Conservation (phyloP, 2,329 filamentous ascomycete species). For the Paecilomyces niveus region DNA sequence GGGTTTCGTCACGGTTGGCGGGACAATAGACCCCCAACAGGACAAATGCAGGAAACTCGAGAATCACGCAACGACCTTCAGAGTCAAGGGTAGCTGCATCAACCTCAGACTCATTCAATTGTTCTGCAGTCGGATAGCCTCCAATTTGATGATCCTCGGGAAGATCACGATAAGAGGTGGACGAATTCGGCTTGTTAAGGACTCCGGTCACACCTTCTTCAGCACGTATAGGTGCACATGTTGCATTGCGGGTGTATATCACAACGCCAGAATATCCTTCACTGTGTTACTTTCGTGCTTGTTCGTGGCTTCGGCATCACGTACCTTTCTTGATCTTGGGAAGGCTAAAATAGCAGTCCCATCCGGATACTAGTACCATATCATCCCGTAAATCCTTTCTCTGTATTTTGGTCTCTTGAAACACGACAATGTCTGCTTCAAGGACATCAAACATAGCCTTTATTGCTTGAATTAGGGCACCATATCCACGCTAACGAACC, state of each 20-base stretch:
- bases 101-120: constrained; percentile 54
- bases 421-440: constrained; percentile 84
- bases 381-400: constrained; percentile 86
- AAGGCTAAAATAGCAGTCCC: constrained; percentile 94
- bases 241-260: constrained; percentile 84
- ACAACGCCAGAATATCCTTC: constrained; percentile 91
- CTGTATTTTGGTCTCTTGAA: constrained; percentile 96
- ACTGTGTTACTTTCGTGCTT: constrained; percentile 6
- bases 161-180: constrained; percentile 65
- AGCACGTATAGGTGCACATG: constrained; percentile 77
- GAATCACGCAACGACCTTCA: constrained; percentile 81
- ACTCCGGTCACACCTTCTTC: constrained; percentile 91
- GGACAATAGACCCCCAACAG: constrained; percentile 89
- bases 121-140: constrained; percentile 68
- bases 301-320: neutral
- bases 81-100: constrained; percentile 73
- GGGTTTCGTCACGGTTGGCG: constrained; percentile 75
- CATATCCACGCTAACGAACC: neutral
- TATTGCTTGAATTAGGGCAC: constrained; percentile 1
- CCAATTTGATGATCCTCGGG: constrained; percentile 71
- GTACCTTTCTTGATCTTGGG: constrained; percentile 88
- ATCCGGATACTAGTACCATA: constrained; percentile 89
- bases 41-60: constrained; percentile 94
- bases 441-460: constrained; percentile 91
- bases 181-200: constrained; percentile 65